Evolutionary conservation across 176 grass and related monocot species (phyloP).

Genomic region (Tillandsia leiboldiana): DNA sequence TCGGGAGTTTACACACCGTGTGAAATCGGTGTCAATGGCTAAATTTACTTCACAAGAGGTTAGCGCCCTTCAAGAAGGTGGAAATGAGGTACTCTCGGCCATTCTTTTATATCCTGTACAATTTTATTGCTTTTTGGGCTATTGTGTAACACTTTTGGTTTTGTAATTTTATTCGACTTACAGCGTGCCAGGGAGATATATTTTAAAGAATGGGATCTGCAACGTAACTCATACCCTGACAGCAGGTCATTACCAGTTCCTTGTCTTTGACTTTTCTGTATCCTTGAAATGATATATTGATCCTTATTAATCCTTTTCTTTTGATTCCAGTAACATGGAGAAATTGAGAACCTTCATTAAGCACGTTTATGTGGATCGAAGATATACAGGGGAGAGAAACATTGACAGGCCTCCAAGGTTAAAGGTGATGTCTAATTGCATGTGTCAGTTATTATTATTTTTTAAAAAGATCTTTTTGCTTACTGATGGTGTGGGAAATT

Average conservation of each 20-base stretch:
- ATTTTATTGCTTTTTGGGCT: neutral
- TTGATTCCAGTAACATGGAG: constrained; percentile 70
- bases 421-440: constrained; percentile 46
- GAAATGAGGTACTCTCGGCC: constrained; percentile 60
- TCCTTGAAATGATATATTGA: neutral
- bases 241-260: constrained; percentile 51
- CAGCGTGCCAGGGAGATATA: constrained; percentile 77
- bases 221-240: constrained; percentile 67
- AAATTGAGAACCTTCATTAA: constrained; percentile 87
- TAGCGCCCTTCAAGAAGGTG: constrained; percentile 74
- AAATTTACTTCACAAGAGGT: constrained; percentile 99
- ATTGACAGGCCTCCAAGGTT: constrained; percentile 43
- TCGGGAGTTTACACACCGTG: constrained; percentile 90
- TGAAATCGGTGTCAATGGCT: constrained; percentile 98
- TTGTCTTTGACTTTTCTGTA: constrained; percentile 5
- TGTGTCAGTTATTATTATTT: constrained; percentile 8
- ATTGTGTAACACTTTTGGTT: constrained; percentile 5
- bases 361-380: constrained; percentile 78
- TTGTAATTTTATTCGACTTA: constrained; percentile 24
- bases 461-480: neutral
- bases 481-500: neutral
- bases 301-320: constrained; percentile 28
- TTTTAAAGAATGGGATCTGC: constrained; percentile 96
- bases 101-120: neutral
- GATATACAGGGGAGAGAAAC: constrained; percentile 69